Percentiles rank a stretch among this genome's conserved stretches.
Evolutionary conservation across 1,139 yeast genomes (phyloP).

Genomic region (Kodamaea ohmeri): DNA sequence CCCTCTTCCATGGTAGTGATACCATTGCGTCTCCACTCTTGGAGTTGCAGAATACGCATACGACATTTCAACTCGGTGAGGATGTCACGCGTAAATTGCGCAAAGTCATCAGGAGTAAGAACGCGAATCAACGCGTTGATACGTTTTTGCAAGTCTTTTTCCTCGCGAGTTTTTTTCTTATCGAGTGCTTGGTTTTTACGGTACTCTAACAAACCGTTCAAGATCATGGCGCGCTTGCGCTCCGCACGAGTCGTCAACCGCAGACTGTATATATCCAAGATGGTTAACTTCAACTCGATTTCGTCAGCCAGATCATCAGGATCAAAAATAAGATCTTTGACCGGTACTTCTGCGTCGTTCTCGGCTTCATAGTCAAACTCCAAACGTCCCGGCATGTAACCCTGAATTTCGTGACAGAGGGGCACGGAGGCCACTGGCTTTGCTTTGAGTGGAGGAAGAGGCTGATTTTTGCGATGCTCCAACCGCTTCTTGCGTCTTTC

Average conservation of each 20-base stretch:
- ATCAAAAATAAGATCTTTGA: slow-evolving; percentile 93
- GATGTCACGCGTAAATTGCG: slow-evolving; percentile 66
- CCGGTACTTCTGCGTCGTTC: slow-evolving; percentile 91
- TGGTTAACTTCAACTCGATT: slow-evolving; percentile 82
- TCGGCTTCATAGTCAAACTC: slow-evolving; percentile 96
- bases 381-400: slow-evolving; percentile 97
- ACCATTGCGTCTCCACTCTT: slow-evolving; percentile 91
- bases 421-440: slow-evolving; percentile 93
- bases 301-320: slow-evolving; percentile 88
- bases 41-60: slow-evolving; percentile 80
- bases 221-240: slow-evolving; percentile 75
- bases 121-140: slow-evolving; percentile 80
- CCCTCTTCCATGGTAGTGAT: slow-evolving; percentile 83
- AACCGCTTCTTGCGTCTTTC: slow-evolving; percentile 66
- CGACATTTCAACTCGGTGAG: slow-evolving; percentile 77
- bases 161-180: slow-evolving; percentile 84
- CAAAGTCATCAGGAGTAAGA: slow-evolving; percentile 79
- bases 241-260: slow-evolving; percentile 90
- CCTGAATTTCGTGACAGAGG: slow-evolving; percentile 93
- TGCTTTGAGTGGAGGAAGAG: slow-evolving; percentile 73
- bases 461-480: slow-evolving; percentile 60
- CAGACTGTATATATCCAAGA: slow-evolving; percentile 84
- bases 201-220: slow-evolving; percentile 79
- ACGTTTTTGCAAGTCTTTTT: slow-evolving; percentile 72
- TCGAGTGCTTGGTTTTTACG: slow-evolving; percentile 72